Evolutionary conservation across 208 protist genomes (phyloP).

Genomic region (Wallacemonas sp.): DNA sequence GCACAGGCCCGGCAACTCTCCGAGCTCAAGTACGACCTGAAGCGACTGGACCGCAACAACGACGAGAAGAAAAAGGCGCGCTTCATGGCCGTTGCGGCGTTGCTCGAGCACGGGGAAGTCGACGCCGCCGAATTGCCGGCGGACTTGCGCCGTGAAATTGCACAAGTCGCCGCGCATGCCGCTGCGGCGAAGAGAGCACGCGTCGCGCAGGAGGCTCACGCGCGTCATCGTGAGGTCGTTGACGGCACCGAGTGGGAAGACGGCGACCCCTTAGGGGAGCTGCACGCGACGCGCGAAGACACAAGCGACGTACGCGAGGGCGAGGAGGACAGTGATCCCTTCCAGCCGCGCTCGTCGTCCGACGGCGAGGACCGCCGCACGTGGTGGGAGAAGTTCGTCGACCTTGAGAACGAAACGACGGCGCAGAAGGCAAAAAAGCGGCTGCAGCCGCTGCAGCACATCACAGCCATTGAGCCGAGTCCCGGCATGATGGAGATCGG

Average conservation of each 20-base stretch:
- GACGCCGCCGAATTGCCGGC: constrained; percentile 64
- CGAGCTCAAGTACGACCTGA: constrained; percentile 75
- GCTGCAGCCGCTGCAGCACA: constrained; percentile 76
- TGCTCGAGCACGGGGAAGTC: constrained; percentile 77
- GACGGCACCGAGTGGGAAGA: constrained; percentile 84
- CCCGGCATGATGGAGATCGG: constrained; percentile 91
- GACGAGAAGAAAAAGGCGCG: constrained; percentile 79
- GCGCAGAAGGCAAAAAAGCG: constrained; percentile 46
- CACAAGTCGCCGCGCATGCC: constrained; percentile 56
- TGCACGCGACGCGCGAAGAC: constrained; percentile 39
- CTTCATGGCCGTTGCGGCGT: constrained; percentile 86
- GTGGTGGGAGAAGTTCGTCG: constrained; percentile 87
- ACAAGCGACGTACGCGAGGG: constrained; percentile 33
- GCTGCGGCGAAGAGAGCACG: constrained; percentile 51
- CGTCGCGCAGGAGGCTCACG: constrained; percentile 51
- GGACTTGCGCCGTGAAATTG: constrained; percentile 71
- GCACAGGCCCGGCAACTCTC: constrained; percentile 44
- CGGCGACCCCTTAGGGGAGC: constrained; percentile 56
- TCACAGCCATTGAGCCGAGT: constrained; percentile 83
- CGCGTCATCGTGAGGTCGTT: constrained; percentile 70
- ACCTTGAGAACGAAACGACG: constrained; percentile 59
- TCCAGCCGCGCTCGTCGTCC: background rate
- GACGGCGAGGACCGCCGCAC: constrained; percentile 24
- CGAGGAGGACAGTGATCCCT: constrained; percentile 36
- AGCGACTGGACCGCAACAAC: constrained; percentile 76